Conservation (phyloP, 2,329 filamentous ascomycete species). For the Botrytis galanthina region DNA sequence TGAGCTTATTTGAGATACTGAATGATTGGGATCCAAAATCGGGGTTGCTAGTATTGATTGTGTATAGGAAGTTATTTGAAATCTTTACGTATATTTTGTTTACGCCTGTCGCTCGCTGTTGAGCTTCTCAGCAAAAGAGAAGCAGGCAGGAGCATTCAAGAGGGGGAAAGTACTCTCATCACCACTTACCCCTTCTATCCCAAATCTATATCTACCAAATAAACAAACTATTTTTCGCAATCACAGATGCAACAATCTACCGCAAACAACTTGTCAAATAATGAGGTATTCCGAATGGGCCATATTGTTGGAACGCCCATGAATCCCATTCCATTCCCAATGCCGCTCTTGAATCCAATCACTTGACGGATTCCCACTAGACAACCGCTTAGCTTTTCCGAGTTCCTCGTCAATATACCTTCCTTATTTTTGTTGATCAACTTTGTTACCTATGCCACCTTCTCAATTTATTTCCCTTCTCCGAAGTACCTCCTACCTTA, state of each 20-base stretch:
- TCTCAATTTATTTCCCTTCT: neutral
- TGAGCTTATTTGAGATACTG: neutral
- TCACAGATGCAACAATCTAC: neutral
- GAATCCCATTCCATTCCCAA: neutral
- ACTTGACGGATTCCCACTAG: neutral
- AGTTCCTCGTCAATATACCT: neutral
- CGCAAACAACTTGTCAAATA: neutral
- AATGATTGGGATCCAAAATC: neutral
- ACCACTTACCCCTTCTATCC: neutral
- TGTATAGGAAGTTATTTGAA: neutral
- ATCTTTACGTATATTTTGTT: neutral
- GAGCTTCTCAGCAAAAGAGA: neutral
- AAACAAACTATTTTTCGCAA: neutral
- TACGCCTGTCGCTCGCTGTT: neutral
- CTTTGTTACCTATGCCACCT: accelerated
- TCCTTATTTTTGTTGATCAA: neutral
- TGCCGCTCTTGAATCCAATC: neutral
- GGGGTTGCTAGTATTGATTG: neutral
- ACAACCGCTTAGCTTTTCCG: neutral
- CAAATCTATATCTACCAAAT: neutral
- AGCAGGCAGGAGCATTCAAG: neutral
- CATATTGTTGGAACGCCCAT: neutral
- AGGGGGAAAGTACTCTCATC: neutral
- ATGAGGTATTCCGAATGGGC: neutral
- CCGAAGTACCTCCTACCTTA: neutral